A percentile compares a stretch with the other conserved stretches of the same genome.
Evolutionary conservation across 1,284 basidiomycete species (phyloP).

Genomic region (Heliocybe sulcata): DNA sequence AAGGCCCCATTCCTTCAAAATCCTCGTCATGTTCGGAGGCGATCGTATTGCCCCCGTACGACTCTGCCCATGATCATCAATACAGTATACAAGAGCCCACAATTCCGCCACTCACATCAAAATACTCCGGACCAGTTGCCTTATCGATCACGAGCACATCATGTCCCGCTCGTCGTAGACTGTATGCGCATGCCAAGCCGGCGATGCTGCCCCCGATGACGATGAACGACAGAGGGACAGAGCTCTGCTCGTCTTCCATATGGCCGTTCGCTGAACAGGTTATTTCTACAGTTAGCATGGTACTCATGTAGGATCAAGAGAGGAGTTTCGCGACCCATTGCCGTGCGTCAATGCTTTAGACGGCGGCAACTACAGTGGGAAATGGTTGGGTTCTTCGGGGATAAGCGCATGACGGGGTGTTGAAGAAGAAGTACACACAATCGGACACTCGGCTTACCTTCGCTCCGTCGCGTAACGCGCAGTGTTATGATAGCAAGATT

Average conservation of each 20-base stretch:
- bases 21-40: conserved; percentile 49
- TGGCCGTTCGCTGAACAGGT: not conserved
- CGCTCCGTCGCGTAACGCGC: no score
- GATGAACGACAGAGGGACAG: not conserved
- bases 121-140: not conserved
- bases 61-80: not conserved
- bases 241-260: not conserved
- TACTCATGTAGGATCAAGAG: not conserved
- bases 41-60: conserved; percentile 36
- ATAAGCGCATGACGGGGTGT: not conserved
- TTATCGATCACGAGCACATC: conserved; percentile 43
- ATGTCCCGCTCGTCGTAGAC: conserved; percentile 48
- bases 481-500: no score
- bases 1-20: conserved; percentile 51
- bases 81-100: not conserved
- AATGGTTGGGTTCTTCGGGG: not conserved
- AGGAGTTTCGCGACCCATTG: not conserved
- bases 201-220: conserved; percentile 19
- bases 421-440: no score
- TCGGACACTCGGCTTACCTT: no score
- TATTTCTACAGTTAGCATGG: not conserved
- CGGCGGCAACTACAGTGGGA: not conserved
- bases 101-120: not conserved
- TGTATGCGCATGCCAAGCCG: conserved; percentile 47
- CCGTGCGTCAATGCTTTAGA: not conserved